Base-by-base conservation (phyloP, 192 early-diverging fungal genomes). In the Glomus cerebriforme region DNA sequence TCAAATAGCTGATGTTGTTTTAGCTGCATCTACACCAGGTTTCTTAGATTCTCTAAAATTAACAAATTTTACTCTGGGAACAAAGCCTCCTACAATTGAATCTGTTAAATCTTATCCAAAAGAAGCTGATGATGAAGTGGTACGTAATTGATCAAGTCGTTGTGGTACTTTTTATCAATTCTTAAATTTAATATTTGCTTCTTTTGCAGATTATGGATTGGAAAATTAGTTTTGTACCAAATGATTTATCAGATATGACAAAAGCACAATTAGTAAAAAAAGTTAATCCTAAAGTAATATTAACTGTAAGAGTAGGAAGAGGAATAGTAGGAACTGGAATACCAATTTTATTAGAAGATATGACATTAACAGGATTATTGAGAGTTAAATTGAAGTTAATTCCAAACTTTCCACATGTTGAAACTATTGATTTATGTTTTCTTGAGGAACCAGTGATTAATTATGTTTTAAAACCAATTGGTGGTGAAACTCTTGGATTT, bases 381-480 rank as follows among this genome's bases (percentile, higher is more conserved):
- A 87, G 93, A 63, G 82, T 95, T 47, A 91, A 92, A 83, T 82
- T 99, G 73, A 96, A 95, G 82, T 90, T 97, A 77, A 94, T 93
- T 47, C 89, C 91, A 32, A 90, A 90, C 66, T 97, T 94, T 77
- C 98, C 98, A 0, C 93, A 96, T 81, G 89, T 99, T 78, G 90
- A 93, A 81, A 91, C 89, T 0, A 87, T 97, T 15, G 92, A 95
- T 59, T 90, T 95, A 73, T 89, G 91, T 78, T 96, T 99, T 84
- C 80, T 96, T 64, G 92, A 95, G 75, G 83, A 88, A n/a, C 97
- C 97, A 37, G 83, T 83, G 17, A 88, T 99, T 60, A 93, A 96
- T 85, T 99, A 96, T 87, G 88, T 87, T 34, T 89, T 99, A 43
- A 92, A 95, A 79, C 97, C 97, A 2, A 88, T 99, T 37, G 94